Evolutionary conservation across 768 basidiomycete genomes (phyloP).

Genomic region (Candolleomyces aberdarensis): DNA sequence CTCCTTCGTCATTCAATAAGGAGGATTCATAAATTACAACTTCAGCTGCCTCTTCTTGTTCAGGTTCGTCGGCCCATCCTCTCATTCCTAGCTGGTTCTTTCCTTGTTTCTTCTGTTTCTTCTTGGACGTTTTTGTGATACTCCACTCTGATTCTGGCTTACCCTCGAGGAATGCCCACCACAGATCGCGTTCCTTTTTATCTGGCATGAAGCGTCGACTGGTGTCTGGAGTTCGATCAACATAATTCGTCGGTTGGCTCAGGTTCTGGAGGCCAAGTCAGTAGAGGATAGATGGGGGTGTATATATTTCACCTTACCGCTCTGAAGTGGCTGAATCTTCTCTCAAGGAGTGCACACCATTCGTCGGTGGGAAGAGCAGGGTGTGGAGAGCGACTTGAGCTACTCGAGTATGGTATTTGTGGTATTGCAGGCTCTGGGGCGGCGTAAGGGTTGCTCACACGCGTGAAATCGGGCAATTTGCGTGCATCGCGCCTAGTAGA

Average conservation of each 20-base stretch:
- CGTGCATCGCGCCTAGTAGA: slow-evolving; percentile 65
- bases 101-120: slow-evolving; percentile 18
- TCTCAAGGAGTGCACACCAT: slow-evolving; percentile 61
- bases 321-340: slow-evolving; percentile 63
- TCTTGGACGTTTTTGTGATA: slow-evolving; percentile 42
- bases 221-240: slow-evolving; percentile 29
- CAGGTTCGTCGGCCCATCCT: slow-evolving; percentile 32
- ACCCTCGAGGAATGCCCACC: slow-evolving; percentile 79
- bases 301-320: slow-evolving; percentile 39
- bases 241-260: slow-evolving; percentile 55
- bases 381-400: slow-evolving; percentile 13
- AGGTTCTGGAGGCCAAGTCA: slow-evolving; percentile 49
- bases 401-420: neutral
- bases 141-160: slow-evolving; percentile 68
- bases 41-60: slow-evolving; percentile 9
- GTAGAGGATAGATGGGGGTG: neutral
- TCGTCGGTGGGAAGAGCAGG: slow-evolving; percentile 56
- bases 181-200: slow-evolving; percentile 66
- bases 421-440: slow-evolving; percentile 22
- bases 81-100: slow-evolving; percentile 29
- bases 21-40: slow-evolving; percentile 3
- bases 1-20: slow-evolving; percentile 35
- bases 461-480: slow-evolving; percentile 58
- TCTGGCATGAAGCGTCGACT: slow-evolving; percentile 53
- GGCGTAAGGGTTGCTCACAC: slow-evolving; percentile 70